phyloP scores from a whole-genome alignment of 2,329 filamentous ascomycete genomes.

The Fusarium pseudograminearum region DNA sequence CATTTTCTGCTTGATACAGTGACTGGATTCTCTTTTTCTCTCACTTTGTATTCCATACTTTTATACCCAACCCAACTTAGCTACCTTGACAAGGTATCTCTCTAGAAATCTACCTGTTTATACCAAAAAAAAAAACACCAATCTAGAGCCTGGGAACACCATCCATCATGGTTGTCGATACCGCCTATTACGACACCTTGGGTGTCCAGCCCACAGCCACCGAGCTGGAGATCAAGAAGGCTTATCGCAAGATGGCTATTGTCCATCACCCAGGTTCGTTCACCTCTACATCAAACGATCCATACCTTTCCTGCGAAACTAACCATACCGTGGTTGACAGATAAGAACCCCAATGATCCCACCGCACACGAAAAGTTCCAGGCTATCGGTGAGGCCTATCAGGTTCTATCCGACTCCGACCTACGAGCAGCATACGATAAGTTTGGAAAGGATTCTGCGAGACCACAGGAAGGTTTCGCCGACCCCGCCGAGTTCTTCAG shows the following conservation, averaged over 20 bases:
- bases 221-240: slow-evolving; percentile 96
- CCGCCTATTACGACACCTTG: slow-evolving; percentile 87
- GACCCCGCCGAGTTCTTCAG: slow-evolving; percentile 98
- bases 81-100: not conserved
- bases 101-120: not conserved
- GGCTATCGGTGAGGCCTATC: slow-evolving; percentile 79
- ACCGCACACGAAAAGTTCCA: slow-evolving; percentile 96
- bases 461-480: slow-evolving; percentile 91
- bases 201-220: slow-evolving; percentile 87
- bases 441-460: slow-evolving; percentile 93
- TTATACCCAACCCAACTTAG: not conserved
- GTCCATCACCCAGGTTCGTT: slow-evolving; percentile 84
- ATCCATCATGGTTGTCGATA: slow-evolving; percentile 85
- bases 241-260: slow-evolving; percentile 94
- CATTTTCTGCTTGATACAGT: slow-evolving; percentile 26
- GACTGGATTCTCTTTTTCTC: not conserved
- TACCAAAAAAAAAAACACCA: slow-evolving; percentile 29
- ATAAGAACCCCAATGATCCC: slow-evolving; percentile 98
- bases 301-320: not conserved
- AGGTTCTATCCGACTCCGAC: slow-evolving; percentile 87
- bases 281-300: slow-evolving; percentile 5
- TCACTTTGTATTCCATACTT: slow-evolving; percentile 1
- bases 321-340: slow-evolving; percentile 58
- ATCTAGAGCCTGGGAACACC: slow-evolving; percentile 25
- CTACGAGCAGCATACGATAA: slow-evolving; percentile 95